Base-by-base conservation (phyloP, 768 basidiomycete species). In the Agaricus blazei region DNA sequence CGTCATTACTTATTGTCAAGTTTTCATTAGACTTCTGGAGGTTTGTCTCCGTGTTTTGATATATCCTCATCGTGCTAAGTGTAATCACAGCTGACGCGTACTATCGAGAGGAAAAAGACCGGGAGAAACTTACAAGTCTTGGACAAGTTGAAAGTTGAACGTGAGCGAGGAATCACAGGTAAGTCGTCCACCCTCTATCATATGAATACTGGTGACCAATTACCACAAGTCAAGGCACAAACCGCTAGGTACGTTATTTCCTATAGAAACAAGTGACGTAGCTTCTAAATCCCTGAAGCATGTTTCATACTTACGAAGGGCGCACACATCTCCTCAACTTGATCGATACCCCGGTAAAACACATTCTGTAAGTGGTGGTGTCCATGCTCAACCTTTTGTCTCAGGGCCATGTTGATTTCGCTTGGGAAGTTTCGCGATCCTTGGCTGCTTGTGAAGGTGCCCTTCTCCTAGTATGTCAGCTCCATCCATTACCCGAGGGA, bases 121-220 rank as follows among this genome's bases (percentile, higher is more conserved):
- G 84, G 86, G 37, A 78, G 78, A 60, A 94, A 93, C 66, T 82
- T 88, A 65, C 93, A 95, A 66, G 87, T 94, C 14, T 70, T 94
- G 55, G 93, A 95, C 67, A 96, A 93, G 70, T 78, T 99, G 48
- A 98, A 98, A 69, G 97, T 99, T 3, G 97, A 98, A 67, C 79
- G 93, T 51, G 96, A 98, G 68, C 82, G 96, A 11, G 96, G 96
- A 12, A 99, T 99, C 55, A 99, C 97, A 24, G 91, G 92, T 88
- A 54, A 58, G 75, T 60, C 41, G 15, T 59, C 40, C 29, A 42
- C 8, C 19, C 12, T 41, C 29, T 28, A 11, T 49, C 38, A 45
- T 38, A 40, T 34, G 44, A 58, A 51, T 56, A 34, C 54, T 40
- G 23, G 40, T 58, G 45, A 38, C 42, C 19, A 41, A 43, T 43